Conservation (phyloP, 495 filamentous ascomycete species). For the Neurospora pannonica region DNA sequence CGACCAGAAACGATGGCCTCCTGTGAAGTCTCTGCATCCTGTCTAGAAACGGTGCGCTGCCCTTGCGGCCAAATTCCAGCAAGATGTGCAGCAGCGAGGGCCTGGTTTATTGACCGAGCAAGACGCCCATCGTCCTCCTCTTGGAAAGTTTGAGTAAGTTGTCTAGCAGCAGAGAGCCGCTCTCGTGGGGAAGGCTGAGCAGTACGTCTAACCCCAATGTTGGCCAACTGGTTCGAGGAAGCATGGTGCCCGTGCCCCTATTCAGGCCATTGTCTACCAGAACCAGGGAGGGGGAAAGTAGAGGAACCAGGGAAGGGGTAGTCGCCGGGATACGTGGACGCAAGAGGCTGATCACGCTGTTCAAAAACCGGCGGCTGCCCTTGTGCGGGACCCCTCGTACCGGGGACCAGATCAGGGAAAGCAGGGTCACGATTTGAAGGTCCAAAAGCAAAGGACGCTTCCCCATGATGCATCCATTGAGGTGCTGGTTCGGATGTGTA, state of each 20-base stretch:
- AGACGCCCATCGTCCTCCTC: background rate
- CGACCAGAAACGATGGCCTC: background rate
- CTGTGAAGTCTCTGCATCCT: background rate
- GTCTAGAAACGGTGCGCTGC: background rate
- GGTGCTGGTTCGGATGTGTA: background rate
- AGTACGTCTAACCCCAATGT: background rate
- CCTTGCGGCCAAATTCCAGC: background rate
- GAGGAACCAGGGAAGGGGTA: background rate
- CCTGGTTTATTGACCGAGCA: background rate
- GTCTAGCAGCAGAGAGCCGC: background rate
- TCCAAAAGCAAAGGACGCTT: background rate
- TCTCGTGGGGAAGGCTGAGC: background rate
- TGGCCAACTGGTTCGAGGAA: background rate
- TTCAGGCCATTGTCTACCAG: background rate
- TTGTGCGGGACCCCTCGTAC: background rate
- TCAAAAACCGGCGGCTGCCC: background rate
- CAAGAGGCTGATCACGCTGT: background rate
- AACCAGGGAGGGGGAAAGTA: background rate
- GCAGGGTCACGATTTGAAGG: background rate
- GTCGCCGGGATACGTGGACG: background rate
- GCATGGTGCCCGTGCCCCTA: background rate
- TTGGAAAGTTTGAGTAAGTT: background rate
- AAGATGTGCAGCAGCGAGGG: background rate
- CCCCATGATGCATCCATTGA: background rate
- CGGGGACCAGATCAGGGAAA: background rate